Base-by-base conservation (phyloP, 352 stramenopile genomes). In the Phytopythium cucurbitacearum region DNA sequence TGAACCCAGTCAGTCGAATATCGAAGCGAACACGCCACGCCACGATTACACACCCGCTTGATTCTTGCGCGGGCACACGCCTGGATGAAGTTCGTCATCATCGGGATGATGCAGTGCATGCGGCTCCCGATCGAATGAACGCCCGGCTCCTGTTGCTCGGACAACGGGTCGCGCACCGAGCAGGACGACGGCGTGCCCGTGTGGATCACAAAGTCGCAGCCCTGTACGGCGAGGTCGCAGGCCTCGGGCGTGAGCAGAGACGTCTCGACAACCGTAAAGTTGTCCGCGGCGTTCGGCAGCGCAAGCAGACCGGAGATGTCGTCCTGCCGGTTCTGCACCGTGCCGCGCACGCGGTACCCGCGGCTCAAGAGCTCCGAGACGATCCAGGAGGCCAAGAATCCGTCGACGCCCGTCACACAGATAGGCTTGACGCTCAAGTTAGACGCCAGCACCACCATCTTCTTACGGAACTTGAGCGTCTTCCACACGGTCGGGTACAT, bases 21-120 rank as follows among this genome's bases (percentile, higher is more conserved):
- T 36, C 21, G 53, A 37, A n/a, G 48, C 28, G 11, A 40, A 48
- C 1, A n/a, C 15, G 33, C 2, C 42, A 16, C 32, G 16, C 11
- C 32, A 44, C 16, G 39, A 21, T 40, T 49, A 50, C 51, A 11
- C 67, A 78, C 85, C 21, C 84, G 67, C 69, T 94, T 93, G 39
- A 94, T 74, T 42, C 82, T 78, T 4, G 80, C 69, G 9, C 85
- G 80, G 11, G 85, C 81, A 56, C 85, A 95, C 0, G 85, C 83
- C 51, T 92, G 84, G 56, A 95, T 93, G 51, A 95, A 95, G 64
- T 95, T 95, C 10, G 84, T 94, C 85, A 95, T 95, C 84, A 95
- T 95, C 10, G 85, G 85, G 35, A 95, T 92, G 66, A 95, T 95
- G 44, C 83, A 94, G 70, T 95, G 85, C 80, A 95, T 92, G 28